Base-by-base conservation (phyloP, 1,284 basidiomycete species). In the Irpex sp. region DNA sequence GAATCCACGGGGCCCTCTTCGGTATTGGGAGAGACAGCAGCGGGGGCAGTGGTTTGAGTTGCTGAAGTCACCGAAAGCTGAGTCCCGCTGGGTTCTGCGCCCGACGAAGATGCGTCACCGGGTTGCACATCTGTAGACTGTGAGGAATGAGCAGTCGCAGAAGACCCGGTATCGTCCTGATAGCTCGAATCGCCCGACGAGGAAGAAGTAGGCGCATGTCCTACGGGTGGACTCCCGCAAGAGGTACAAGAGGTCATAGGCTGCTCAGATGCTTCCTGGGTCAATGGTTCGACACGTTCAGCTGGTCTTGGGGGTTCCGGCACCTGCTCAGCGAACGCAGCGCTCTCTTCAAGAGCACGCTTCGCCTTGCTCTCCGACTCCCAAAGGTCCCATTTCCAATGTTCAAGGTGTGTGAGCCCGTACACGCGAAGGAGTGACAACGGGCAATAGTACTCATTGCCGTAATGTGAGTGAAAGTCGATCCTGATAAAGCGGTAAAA, bases 391-490 rank as follows among this genome's bases (percentile, higher is more conserved):
- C 92, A 91, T 68, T 96, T 93, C 84, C 91, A 98, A 67, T 96
- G 89, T 67, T 99, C 96, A 68, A 98, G 88, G 77, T 98, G 95
- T 10, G 96, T 98, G 65, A 98, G 86, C 3, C 97, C 96, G 67
- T 96, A 98, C 1, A 98, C 94, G 36, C 95, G 88, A 33, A 99
- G 82, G 1, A 98, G 84, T 1, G 93, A 96, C 19, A 99, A 82
- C 0, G 96, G 96, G 69, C 96, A 99, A 72, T 96, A 99, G 76
- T 91, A 98, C 74, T 99, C 97, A 68, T 86, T 91, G 18, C 95
- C 94, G 68, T 97, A 99, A 72, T 96, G 91, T 0, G 94, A 91
- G 57, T 91, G 84, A 72, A 99, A 98, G 74, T 98, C 95, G 71
- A 99, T 88, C 4, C 96, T 89, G 55, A 99, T 85, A 72, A 91